Percentiles rank a stretch among this genome's conserved stretches.
Conservation (phyloP, 208 protist genomes). For the Tetramitus jugosus region DNA sequence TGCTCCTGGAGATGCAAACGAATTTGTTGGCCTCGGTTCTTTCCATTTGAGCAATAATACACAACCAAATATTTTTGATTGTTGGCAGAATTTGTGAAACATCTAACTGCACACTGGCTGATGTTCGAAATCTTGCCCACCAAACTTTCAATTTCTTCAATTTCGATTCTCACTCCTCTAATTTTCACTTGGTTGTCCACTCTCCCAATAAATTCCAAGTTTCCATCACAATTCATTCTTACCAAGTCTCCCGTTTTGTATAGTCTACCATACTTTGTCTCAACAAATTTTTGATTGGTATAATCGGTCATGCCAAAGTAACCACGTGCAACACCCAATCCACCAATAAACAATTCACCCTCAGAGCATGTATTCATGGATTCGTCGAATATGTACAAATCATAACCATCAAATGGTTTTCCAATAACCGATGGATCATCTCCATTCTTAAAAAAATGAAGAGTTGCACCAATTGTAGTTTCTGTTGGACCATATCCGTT, state of each 20-base stretch:
- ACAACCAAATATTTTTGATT: too few species aligned
- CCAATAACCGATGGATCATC: too few species aligned
- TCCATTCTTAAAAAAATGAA: too few species aligned
- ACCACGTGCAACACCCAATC: not conserved
- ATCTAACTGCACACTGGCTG: too few species aligned
- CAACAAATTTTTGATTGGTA: not conserved
- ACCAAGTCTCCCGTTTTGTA: slow-evolving; percentile 38
- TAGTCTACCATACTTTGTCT: not conserved
- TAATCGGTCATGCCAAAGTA: not conserved
- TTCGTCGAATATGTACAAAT: slow-evolving; percentile 11
- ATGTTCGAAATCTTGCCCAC: not conserved
- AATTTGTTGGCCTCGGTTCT: too few species aligned
- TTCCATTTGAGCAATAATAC: too few species aligned
- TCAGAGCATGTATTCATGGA: not conserved
- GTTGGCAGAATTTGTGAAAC: too few species aligned
- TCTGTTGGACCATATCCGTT: too few species aligned
- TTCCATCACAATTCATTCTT: slow-evolving; percentile 8
- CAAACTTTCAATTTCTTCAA: slow-evolving; percentile 15
- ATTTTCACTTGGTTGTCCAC: slow-evolving; percentile 36
- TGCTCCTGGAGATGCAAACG: too few species aligned
- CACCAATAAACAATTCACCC: slow-evolving; percentile 10
- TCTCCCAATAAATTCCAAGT: slow-evolving; percentile 19
- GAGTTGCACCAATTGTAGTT: too few species aligned
- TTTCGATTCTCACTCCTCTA: slow-evolving; percentile 36
- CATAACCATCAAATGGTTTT: not conserved